Conservation (phyloP, 1,284 basidiomycete species). For the Tylopilus sp. region DNA sequence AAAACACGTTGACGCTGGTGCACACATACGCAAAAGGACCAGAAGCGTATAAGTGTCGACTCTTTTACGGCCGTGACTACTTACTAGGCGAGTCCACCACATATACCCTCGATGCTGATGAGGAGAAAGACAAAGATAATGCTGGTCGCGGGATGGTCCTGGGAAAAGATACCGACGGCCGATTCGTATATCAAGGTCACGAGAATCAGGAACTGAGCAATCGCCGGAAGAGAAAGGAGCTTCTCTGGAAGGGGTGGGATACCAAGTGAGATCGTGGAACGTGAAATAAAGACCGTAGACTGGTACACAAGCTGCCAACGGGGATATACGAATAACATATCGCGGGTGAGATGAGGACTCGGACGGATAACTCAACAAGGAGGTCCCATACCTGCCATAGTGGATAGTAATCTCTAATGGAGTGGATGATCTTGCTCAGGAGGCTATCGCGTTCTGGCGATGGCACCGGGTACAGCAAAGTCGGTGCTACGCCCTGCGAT, state of each 20-base stretch:
- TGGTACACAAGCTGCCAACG: constrained; percentile 69
- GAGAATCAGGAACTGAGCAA: constrained; percentile 65
- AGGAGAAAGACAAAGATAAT: constrained; percentile 71
- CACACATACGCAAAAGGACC: too few relatives aligned
- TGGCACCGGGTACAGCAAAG: constrained; percentile 86
- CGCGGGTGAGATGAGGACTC: constrained; percentile 12
- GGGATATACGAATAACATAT: constrained; percentile 19
- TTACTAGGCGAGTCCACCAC: constrained; percentile 89
- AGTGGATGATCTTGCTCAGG: constrained; percentile 73
- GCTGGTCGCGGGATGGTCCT: constrained; percentile 47
- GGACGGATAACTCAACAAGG: neutral
- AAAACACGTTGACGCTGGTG: constrained; percentile 79
- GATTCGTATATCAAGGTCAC: constrained; percentile 60
- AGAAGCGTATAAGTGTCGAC: too few relatives aligned
- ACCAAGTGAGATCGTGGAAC: constrained; percentile 86
- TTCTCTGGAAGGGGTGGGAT: constrained; percentile 74
- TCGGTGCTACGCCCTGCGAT: constrained; percentile 78
- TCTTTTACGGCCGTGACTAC: constrained; percentile 20
- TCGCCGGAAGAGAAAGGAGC: constrained; percentile 70
- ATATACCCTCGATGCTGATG: constrained; percentile 80
- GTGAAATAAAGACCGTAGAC: constrained; percentile 91
- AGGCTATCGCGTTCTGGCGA: constrained; percentile 52
- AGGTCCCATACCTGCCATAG: constrained; percentile 70
- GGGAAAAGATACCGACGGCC: constrained; percentile 58
- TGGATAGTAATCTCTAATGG: constrained; percentile 90